Base-by-base conservation (phyloP, 129 eudicot genomes). In the Chrysanthemum lavandulifolium region DNA sequence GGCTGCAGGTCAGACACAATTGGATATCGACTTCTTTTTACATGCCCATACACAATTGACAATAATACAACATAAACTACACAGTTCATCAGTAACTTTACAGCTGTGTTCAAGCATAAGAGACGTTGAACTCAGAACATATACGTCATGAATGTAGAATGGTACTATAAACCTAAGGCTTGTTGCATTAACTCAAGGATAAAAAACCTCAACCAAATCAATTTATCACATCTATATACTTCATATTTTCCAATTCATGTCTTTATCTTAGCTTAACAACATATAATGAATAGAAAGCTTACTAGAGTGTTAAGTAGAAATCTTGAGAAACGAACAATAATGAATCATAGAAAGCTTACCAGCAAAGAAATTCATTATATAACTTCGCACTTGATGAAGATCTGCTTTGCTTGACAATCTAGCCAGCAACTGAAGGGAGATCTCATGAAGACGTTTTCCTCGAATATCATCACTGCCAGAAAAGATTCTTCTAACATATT, bases 401-500 rank as follows among this genome's bases (percentile, higher is more conserved):
- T 82, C 90, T 33, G 79, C 59, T 70, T 78, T 89, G 45, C 72
- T 80, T 73, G 79, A 76, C 86, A 90, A 61, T 70, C 81, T 81
- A 61, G 84, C 57, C 84, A 86, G 86, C 90, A 95, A 78, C 82
- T 82, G 84, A 67, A 76, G 80, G 2, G 96, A 88, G 31, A 81
- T 73, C 43, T 88, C 94, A 73, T 88, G 96, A 81, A 95, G 84
- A 14, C 75, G 73, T 71, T 86, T 91, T 49, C 99, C 99, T 73
- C 97, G 79, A 61, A 70, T 73, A 80, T 95, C 99, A 15, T 88
- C 84, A 63, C 99, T 90, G 10, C 84, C 84, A 81, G 69, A 47
- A 76, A 95, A 95, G 52, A 95, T 88, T 54, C 86, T 86, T 74
- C 89, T 84, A 27, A 95, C 99, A 78, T 88, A 91, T 65, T 95